Percentiles rank a stretch among this genome's conserved stretches.
Conservation (phyloP, 1,284 basidiomycete species). For the Porogramme epimiltina region DNA sequence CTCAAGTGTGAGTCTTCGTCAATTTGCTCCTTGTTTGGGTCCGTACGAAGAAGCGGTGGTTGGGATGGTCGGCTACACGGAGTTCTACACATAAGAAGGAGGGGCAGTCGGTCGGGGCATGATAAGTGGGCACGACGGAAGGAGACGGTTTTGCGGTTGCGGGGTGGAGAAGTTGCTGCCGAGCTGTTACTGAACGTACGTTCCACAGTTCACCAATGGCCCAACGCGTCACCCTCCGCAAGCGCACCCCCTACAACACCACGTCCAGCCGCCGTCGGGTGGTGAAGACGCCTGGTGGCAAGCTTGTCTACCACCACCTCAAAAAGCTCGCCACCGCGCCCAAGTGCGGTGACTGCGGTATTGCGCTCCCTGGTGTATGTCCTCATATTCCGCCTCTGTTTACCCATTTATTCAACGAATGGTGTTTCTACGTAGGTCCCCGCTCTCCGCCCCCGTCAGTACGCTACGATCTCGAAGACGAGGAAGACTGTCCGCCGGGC, state of each 20-base stretch:
- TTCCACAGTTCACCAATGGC: constrained; percentile 67
- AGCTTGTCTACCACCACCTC: constrained; percentile 89
- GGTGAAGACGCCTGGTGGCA: constrained; percentile 96
- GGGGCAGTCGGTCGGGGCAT: too few species aligned
- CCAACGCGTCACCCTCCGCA: constrained; percentile 99
- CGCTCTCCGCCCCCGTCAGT: constrained; percentile 90
- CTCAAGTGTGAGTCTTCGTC: constrained; percentile 25
- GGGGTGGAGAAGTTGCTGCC: not conserved
- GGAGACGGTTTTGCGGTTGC: not conserved
- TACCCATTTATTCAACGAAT: not conserved
- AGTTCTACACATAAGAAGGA: too few species aligned
- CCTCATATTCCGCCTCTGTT: not conserved
- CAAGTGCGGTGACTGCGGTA: constrained; percentile 97
- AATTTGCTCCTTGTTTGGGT: not conserved
- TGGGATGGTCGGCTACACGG: too few species aligned
- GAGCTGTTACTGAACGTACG: constrained; percentile 12
- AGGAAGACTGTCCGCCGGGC: constrained; percentile 93
- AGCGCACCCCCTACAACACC: constrained; percentile 99
- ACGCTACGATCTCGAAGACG: constrained; percentile 93
- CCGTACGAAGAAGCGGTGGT: not conserved
- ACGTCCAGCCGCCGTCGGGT: constrained; percentile 94
- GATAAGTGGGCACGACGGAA: not conserved
- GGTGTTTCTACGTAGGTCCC: constrained; percentile 65
- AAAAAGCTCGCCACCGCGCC: constrained; percentile 87
- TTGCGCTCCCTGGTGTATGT: constrained; percentile 88